Percentiles rank a stretch among this genome's conserved stretches.
phyloP scores from a whole-genome alignment of 139 green algal species.

The Medakamo hakoo region DNA sequence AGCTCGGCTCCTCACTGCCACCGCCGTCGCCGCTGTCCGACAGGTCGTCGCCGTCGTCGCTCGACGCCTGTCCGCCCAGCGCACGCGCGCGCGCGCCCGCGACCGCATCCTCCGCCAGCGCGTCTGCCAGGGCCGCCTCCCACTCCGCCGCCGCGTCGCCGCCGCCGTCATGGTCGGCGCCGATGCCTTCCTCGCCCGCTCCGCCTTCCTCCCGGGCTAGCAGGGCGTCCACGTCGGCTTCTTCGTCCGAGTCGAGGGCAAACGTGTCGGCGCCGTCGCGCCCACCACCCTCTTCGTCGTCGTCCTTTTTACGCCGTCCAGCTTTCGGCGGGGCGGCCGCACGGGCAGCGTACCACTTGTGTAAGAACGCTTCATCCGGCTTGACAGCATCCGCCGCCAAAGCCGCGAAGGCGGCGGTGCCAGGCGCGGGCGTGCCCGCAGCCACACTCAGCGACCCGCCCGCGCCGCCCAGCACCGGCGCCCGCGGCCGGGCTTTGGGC shows the following conservation, averaged over 20 bases:
- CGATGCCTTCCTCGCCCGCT: conserved; percentile 22
- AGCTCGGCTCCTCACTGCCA: no score
- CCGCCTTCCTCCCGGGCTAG: conserved; percentile 24
- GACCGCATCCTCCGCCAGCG: no score
- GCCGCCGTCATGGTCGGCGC: conserved; percentile 10
- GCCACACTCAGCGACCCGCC: not conserved
- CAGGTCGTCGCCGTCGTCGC: no score
- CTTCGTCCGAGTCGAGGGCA: conserved; percentile 1
- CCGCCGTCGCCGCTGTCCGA: no score
- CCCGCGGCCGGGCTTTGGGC: conserved; percentile 38
- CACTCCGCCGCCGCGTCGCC: no score
- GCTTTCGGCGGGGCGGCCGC: conserved; percentile 2
- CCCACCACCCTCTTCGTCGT: conserved; percentile 8
- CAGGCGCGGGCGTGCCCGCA: conserved; percentile 27
- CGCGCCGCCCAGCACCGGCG: not conserved
- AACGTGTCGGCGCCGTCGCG: conserved; percentile 5
- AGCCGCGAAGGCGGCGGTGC: conserved; percentile 42
- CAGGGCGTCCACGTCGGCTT: conserved; percentile 7
- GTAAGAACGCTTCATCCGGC: conserved; percentile 72
- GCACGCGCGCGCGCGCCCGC: no score
- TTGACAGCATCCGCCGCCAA: conserved; percentile 45
- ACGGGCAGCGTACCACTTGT: conserved; percentile 34
- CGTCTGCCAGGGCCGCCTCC: no score
- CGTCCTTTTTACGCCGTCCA: conserved; percentile 5
- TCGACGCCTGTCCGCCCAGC: no score